phyloP scores from a whole-genome alignment of 2,329 filamentous ascomycete species.

The Coniochaeta ligniaria region DNA sequence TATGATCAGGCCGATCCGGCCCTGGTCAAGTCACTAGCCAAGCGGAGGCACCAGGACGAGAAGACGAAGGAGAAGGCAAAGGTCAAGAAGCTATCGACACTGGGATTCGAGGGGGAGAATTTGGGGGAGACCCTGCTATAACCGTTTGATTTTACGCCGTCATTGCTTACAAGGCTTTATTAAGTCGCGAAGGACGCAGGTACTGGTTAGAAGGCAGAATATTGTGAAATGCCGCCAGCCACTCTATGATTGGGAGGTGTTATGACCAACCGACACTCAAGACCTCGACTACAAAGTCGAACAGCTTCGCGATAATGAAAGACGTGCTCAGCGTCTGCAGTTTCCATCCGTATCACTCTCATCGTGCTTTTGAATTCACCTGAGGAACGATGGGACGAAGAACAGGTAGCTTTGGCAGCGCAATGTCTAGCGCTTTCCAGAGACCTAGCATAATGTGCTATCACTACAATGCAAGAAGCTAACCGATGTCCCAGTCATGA shows the following conservation, averaged over 20 bases:
- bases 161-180: not conserved
- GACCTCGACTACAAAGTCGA: not conserved
- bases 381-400: too few relatives aligned
- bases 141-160: slow-evolving; percentile 12
- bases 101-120: slow-evolving; percentile 86
- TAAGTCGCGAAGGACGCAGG: slow-evolving; percentile 9
- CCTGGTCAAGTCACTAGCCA: slow-evolving; percentile 60
- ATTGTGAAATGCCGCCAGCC: slow-evolving; percentile 52
- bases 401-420: too few relatives aligned
- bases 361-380: too few relatives aligned
- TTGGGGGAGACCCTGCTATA: slow-evolving; percentile 67
- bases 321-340: not conserved
- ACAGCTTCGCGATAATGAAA: not conserved
- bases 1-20: slow-evolving; percentile 46
- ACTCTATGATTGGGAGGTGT: not conserved
- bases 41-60: slow-evolving; percentile 61
- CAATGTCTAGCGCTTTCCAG: too few relatives aligned
- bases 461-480: not conserved
- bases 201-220: slow-evolving; percentile 42
- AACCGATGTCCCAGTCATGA: not conserved
- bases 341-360: not conserved
- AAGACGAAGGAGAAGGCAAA: slow-evolving; percentile 68
- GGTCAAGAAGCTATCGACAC: slow-evolving; percentile 61
- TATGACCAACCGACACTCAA: not conserved
- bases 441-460: not conserved